Evolutionary conservation across 768 basidiomycete species (phyloP).

Genomic region (Udeniomyces megalosporus): DNA sequence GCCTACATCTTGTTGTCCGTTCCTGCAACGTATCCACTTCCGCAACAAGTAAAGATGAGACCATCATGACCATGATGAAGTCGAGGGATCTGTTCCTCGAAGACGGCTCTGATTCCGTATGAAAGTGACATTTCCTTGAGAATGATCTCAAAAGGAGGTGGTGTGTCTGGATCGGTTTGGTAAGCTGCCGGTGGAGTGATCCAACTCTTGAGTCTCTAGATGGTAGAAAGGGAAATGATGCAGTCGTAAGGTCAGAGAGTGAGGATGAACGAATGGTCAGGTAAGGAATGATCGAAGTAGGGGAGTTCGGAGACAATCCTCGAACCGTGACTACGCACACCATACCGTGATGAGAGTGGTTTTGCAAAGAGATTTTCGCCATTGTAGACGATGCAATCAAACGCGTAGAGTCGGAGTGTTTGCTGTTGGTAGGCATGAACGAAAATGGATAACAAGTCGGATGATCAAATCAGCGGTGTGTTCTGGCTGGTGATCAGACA

Average conservation of each 20-base stretch:
- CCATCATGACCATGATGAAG: constrained; percentile 89
- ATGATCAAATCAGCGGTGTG: not conserved
- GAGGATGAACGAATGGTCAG: not conserved
- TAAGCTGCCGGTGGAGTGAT: constrained; percentile 64
- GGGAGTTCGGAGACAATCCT: not conserved
- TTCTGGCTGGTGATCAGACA: not conserved
- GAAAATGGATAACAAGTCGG: not conserved
- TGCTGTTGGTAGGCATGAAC: constrained; percentile 38
- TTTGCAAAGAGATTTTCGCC: constrained; percentile 72
- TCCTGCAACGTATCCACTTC: constrained; percentile 58
- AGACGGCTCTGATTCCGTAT: constrained; percentile 74
- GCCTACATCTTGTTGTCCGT: constrained; percentile 74
- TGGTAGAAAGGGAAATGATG: not conserved
- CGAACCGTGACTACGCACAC: constrained; percentile 40
- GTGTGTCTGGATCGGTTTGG: constrained; percentile 28
- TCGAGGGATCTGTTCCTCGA: constrained; percentile 62
- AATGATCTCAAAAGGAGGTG: constrained; percentile 42
- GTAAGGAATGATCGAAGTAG: not conserved
- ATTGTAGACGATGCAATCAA: constrained; percentile 81
- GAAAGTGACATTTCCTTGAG: constrained; percentile 77
- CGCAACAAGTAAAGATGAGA: constrained; percentile 86
- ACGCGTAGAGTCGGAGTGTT: constrained; percentile 64
- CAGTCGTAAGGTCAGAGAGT: not conserved
- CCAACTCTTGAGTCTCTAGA: constrained; percentile 60
- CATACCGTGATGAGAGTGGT: constrained; percentile 71